phyloP scores from a whole-genome alignment of 129 eudicot species.

The Flaveria ramosissima region DNA sequence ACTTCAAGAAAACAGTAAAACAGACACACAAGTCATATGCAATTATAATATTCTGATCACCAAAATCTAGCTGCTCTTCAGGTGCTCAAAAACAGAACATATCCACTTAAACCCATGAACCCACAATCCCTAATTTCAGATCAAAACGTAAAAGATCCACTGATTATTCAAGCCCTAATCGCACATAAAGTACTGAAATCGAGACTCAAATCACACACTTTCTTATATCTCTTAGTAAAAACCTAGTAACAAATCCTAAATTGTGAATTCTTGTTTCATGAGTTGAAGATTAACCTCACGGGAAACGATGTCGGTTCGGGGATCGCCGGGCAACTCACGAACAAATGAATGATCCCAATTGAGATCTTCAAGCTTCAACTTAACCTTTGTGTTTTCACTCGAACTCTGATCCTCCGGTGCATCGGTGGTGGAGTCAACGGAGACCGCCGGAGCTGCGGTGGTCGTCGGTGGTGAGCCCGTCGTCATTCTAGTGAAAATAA shows the following conservation, averaged over 20 bases:
- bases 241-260: background rate
- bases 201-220: constrained; percentile 15
- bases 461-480: constrained; percentile 37
- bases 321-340: constrained; percentile 83
- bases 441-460: constrained; percentile 18
- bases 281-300: constrained; percentile 56
- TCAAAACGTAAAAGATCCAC: background rate
- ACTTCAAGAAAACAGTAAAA: constrained; percentile 3
- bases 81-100: background rate
- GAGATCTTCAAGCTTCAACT: constrained; percentile 72
- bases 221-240: background rate
- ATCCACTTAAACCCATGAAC: constrained; percentile 8
- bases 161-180: constrained; percentile 10
- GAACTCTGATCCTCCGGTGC: constrained; percentile 45
- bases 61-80: constrained; percentile 1
- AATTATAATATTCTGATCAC: constrained; percentile 1
- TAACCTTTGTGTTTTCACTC: constrained; percentile 29
- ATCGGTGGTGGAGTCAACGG: constrained; percentile 44
- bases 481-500: constrained; percentile 21
- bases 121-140: constrained; percentile 9
- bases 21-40: background rate
- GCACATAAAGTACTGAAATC: background rate
- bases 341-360: constrained; percentile 93
- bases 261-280: background rate
- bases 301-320: constrained; percentile 56